Conservation (phyloP, 1,139 yeast genomes). For the Hyphopichia burtonii region DNA sequence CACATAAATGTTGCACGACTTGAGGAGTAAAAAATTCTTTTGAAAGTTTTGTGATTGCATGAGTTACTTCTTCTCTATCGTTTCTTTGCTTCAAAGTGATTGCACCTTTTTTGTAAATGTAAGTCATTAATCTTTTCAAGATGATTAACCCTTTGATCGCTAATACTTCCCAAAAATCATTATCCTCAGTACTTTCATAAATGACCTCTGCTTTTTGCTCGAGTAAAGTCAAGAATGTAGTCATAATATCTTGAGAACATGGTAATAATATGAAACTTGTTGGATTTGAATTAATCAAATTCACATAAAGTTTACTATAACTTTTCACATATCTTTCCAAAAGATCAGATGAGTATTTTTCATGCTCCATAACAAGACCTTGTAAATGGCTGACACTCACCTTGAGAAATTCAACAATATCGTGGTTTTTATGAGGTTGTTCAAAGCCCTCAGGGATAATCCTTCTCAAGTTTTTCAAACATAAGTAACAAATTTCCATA, state of each 20-base stretch:
- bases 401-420: conserved; percentile 59
- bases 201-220: conserved; percentile 63
- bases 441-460: conserved; percentile 77
- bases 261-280: conserved; percentile 72
- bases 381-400: conserved; percentile 61
- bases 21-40: conserved; percentile 57
- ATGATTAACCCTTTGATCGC: conserved; percentile 71
- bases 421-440: conserved; percentile 58
- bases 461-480: conserved; percentile 73
- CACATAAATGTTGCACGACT: conserved; percentile 58
- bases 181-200: conserved; percentile 52
- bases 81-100: conserved; percentile 61
- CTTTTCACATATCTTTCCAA: conserved; percentile 73
- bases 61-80: conserved; percentile 59
- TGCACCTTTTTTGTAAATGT: conserved; percentile 66
- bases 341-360: conserved; percentile 52
- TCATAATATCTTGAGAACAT: conserved; percentile 56
- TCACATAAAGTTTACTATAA: conserved; percentile 70
- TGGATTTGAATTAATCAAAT: conserved; percentile 58
- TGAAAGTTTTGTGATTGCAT: conserved; percentile 53
- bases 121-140: conserved; percentile 61
- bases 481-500: conserved; percentile 73
- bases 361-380: conserved; percentile 53
- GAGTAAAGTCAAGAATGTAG: conserved; percentile 56
- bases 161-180: conserved; percentile 71